These are phyloP conservation scores for Senecio squalidus DNA, from an alignment of 140 eudicot genomes.

Conservation along the genomic window DNA sequence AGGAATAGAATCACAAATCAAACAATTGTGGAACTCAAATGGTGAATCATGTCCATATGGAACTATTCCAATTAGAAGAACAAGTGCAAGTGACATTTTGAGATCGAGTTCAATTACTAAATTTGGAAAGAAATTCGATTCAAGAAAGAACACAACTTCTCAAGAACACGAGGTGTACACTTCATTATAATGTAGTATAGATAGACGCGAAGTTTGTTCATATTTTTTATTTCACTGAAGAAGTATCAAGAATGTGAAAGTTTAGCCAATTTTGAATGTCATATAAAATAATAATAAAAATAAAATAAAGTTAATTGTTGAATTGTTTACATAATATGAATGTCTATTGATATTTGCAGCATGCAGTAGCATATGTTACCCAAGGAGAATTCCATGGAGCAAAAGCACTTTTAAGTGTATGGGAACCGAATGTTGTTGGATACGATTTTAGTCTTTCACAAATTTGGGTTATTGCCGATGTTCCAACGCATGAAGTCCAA, in stretches of 20 bases:
- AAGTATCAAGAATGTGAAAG: too few species aligned
- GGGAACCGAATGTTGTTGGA: conserved; percentile 55
- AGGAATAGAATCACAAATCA: conserved; percentile 26
- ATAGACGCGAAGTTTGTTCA: too few species aligned
- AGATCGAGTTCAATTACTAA: conserved; percentile 33
- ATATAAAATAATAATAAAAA: too few species aligned
- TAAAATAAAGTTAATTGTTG: too few species aligned
- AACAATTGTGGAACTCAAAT: conserved; percentile 61
- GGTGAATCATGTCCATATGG: conserved; percentile 73
- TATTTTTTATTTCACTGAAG: too few species aligned
- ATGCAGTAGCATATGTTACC: conserved; percentile 62
- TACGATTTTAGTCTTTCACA: conserved; percentile 75
- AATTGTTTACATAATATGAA: too few species aligned
- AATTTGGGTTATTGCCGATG: conserved; percentile 62
- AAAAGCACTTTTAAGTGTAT: conserved; percentile 66
- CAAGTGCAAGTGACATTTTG: conserved; percentile 48
- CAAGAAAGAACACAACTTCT: conserved; percentile 31
- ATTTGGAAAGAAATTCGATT: conserved; percentile 41
- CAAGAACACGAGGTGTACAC: conserved; percentile 60
- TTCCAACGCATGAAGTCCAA: conserved; percentile 43
- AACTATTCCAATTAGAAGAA: conserved; percentile 79
- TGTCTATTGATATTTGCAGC: conserved; percentile 40
- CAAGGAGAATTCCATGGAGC: conserved; percentile 65
- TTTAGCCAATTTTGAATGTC: too few species aligned
- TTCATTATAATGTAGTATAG: not conserved